These are phyloP conservation scores for Diaporthe vaccinii DNA, from an alignment of 2,329 filamentous ascomycete genomes.

Conservation along the genomic window DNA sequence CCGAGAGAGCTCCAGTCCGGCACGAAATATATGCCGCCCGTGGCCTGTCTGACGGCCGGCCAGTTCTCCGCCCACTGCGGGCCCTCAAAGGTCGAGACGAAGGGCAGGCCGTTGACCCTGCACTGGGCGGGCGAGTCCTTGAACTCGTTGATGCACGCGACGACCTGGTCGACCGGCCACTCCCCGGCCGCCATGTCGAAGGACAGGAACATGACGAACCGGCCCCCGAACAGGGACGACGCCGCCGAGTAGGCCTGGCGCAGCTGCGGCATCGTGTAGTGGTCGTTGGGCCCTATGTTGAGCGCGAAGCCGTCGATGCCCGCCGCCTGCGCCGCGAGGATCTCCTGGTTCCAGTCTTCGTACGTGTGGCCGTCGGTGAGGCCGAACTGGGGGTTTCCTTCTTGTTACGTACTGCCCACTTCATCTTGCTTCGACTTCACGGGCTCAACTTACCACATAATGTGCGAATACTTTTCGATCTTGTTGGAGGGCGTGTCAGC, in stretches of 20 bases:
- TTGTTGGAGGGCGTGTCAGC: neutral
- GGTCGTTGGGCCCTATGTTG: conserved; percentile 53
- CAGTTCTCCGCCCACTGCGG: conserved; percentile 58
- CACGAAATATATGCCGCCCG: conserved; percentile 56
- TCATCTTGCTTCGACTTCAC: neutral
- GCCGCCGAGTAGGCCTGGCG: conserved; percentile 51
- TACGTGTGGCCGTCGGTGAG: conserved; percentile 49
- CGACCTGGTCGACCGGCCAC: conserved; percentile 48
- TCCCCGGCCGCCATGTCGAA: conserved; percentile 50
- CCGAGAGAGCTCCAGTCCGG: conserved; percentile 63
- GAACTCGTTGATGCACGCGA: conserved; percentile 53
- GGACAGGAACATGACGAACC: conserved; percentile 54
- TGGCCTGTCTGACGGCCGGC: conserved; percentile 53
- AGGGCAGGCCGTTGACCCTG: conserved; percentile 55
- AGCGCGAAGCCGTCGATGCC: conserved; percentile 59
- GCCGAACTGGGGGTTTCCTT: conserved; percentile 46
- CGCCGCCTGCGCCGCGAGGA: conserved; percentile 51
- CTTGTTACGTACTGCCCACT: neutral
- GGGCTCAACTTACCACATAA: conserved; percentile 44
- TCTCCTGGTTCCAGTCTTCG: conserved; percentile 51
- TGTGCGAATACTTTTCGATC: conserved; percentile 47
- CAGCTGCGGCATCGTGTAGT: conserved; percentile 51
- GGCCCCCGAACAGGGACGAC: conserved; percentile 37
- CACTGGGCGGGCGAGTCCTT: conserved; percentile 55
- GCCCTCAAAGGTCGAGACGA: conserved; percentile 68